These are phyloP conservation scores for Termitomyces titanicus DNA, from an alignment of 768 basidiomycete species.

Conservation along the genomic window DNA sequence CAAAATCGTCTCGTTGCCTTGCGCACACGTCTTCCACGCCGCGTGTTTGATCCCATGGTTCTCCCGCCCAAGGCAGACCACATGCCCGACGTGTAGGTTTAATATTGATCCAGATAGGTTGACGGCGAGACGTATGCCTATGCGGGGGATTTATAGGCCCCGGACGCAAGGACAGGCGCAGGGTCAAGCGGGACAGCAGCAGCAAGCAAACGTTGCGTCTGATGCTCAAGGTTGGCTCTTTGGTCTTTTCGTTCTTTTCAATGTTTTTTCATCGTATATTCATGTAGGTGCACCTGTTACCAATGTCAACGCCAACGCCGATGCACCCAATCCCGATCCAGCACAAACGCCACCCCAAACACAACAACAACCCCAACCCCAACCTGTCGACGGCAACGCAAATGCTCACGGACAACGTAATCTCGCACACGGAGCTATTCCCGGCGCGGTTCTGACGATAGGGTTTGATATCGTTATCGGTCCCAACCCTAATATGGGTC, in stretches of 20 bases:
- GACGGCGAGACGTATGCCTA: conserved; percentile 31
- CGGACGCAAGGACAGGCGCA: not conserved
- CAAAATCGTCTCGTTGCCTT: conserved; percentile 68
- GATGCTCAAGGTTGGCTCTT: not conserved
- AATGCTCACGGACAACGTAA: not conserved
- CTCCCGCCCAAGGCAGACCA: conserved; percentile 71
- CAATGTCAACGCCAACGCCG: not conserved
- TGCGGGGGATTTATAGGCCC: not conserved
- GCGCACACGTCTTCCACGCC: conserved; percentile 80
- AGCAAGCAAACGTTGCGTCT: not conserved
- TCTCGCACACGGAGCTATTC: not conserved
- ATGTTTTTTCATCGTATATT: not conserved
- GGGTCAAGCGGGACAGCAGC: not conserved
- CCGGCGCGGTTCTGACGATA: not conserved
- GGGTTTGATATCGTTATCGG: conserved; percentile 8
- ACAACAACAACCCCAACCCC: not conserved
- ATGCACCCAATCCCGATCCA: not conserved
- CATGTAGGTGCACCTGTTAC: not conserved
- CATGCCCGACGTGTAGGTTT: conserved; percentile 81
- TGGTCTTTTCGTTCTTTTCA: no score
- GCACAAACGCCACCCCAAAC: not conserved
- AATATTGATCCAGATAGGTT: conserved; percentile 79
- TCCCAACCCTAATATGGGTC: not conserved
- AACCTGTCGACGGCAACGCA: not conserved
- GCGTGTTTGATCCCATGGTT: conserved; percentile 82